A percentile compares a stretch with the other conserved stretches of the same genome.
phyloP scores from a whole-genome alignment of 805 yeast genomes.

The Diddensiella transvaalensis region DNA sequence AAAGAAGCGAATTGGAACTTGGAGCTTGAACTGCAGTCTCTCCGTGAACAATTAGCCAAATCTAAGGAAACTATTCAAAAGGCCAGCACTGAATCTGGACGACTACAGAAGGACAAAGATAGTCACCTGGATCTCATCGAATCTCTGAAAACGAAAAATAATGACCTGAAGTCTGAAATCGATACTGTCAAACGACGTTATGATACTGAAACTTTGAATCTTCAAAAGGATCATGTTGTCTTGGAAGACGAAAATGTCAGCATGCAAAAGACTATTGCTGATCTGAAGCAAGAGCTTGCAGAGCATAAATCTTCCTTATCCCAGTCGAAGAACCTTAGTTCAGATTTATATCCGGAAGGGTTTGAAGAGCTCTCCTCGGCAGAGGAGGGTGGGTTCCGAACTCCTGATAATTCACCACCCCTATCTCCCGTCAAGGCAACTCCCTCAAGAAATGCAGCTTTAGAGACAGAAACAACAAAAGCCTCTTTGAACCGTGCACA shows the following conservation, averaged over 20 bases:
- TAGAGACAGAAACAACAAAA: conserved; percentile 64
- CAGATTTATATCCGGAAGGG: conserved; percentile 12
- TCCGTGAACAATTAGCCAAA: conserved; percentile 23
- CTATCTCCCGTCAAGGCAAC: conserved; percentile 34
- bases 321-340: conserved; percentile 1
- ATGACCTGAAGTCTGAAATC: conserved; percentile 27
- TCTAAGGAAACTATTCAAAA: conserved; percentile 25
- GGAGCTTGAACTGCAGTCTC: conserved; percentile 33
- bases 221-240: conserved; percentile 23
- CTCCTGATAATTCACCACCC: conserved; percentile 32
- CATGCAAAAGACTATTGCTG: conserved; percentile 21
- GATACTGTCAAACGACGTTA: conserved; percentile 21
- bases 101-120: conserved; percentile 20
- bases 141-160: conserved; percentile 26
- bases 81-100: conserved; percentile 26
- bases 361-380: conserved; percentile 13
- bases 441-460: conserved; percentile 30
- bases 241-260: conserved; percentile 26
- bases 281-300: conserved; percentile 23
- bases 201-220: conserved; percentile 24
- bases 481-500: conserved; percentile 65
- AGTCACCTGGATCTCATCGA: conserved; percentile 31
- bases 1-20: conserved; percentile 38
- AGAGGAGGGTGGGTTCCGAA: conserved; percentile 20
- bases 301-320: conserved; percentile 2